Percentiles rank a stretch among this genome's conserved stretches.
Evolutionary conservation across 164 flowering plant species (phyloP).

Genomic region (Vitis cinerea): DNA sequence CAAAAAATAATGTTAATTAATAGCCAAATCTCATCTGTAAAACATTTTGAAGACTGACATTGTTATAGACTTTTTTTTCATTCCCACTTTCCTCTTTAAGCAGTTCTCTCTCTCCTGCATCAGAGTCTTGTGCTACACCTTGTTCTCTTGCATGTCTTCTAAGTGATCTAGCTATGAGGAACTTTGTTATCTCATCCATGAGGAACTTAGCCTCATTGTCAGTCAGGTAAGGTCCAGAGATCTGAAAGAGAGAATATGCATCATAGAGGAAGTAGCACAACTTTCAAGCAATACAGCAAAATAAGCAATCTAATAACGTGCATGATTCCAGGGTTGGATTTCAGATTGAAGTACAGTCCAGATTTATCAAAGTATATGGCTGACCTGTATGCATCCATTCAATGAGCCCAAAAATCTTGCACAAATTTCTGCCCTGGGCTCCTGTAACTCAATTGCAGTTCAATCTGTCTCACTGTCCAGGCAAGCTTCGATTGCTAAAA

Average conservation of each 20-base stretch:
- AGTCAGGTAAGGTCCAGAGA: constrained; percentile 71
- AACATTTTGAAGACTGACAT: constrained; percentile 40
- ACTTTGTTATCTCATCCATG: constrained; percentile 86
- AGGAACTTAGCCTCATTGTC: constrained; percentile 78
- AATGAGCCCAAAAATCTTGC: constrained; percentile 68
- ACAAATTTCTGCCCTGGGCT: constrained; percentile 69
- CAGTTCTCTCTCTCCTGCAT: constrained; percentile 89
- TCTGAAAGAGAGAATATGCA: constrained; percentile 30
- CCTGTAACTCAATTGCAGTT: constrained; percentile 37
- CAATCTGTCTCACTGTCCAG: too few relatives aligned
- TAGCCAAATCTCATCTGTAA: neutral
- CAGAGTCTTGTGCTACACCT: constrained; percentile 93
- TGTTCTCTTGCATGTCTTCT: constrained; percentile 84
- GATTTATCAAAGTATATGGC: neutral
- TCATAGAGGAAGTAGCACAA: too few relatives aligned
- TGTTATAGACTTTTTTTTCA: constrained; percentile 95
- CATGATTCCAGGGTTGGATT: too few relatives aligned
- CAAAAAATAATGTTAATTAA: neutral
- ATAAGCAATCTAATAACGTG: too few relatives aligned
- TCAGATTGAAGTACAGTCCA: too few relatives aligned
- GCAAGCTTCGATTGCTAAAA: neutral
- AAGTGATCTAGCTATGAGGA: constrained; percentile 79
- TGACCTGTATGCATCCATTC: constrained; percentile 73
- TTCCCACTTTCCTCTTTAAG: constrained; percentile 93
- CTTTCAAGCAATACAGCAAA: too few relatives aligned